Base-by-base conservation (phyloP, 768 basidiomycete species). In the Lentinula detonsa region DNA sequence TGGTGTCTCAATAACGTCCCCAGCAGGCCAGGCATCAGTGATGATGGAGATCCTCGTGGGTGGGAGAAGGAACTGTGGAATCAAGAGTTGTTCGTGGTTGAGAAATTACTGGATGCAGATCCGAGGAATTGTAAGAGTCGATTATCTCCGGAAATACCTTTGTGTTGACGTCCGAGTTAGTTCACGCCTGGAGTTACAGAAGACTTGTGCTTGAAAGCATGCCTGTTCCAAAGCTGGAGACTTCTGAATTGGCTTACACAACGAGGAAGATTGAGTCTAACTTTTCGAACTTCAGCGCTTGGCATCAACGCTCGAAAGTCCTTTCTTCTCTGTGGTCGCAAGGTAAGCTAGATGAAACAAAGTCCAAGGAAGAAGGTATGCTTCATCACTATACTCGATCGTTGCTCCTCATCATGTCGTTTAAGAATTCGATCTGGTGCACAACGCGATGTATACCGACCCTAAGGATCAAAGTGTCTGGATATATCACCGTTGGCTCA, bases 401-500 rank as follows among this genome's bases (percentile, higher is more conserved):
- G 8, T 55, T 55, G 21, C 16, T 37, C 10, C 35, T 18, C 1
- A 16, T 37, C 18, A 18, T 55, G 42, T 37, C 31, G 0, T 42
- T 4, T 7, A 69, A 99, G 97, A 99, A 70, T 94, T 96, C 69
- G 93, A 95, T 43, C 79, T 98, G 7, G 87, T 98, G 13, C 83
- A 86, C 66, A 94, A 96, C 68, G 97, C 96, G 1, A 84, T 98
- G 76, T 99, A 95, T 74, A 97, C 95, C 0, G 95, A 98, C 68
- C 97, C 97, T 3, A 85, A 86, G 49, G 96, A 98, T 72, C 96
- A 98, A 72, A 94, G 93, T 62, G 93, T 92, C 0, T 99, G 97
- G 97, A 85, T 99, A 61, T 99, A 98, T 71, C 97, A 98, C 68
- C 85, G 95, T n/a, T 98, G 96, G 95, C 80, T 99, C 2, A 83